phyloP scores from a whole-genome alignment of 78 protist genomes.

The Protostelium mycophagum region DNA sequence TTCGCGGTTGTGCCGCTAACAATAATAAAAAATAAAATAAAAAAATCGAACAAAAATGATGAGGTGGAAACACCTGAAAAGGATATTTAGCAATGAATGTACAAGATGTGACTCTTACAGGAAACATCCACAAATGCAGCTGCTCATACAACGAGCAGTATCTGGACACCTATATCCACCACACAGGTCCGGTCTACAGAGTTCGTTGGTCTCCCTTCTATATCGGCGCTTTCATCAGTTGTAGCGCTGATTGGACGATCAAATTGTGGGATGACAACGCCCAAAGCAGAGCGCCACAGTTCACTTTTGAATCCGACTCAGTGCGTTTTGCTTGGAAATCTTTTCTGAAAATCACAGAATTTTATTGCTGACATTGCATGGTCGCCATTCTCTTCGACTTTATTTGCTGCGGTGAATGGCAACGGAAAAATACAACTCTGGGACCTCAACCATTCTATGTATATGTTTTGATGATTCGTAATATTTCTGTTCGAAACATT shows the following conservation, averaged over 20 bases:
- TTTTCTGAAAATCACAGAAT: neutral
- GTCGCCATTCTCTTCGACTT: neutral
- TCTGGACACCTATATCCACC: constrained; percentile 47
- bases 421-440: neutral
- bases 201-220: constrained; percentile 58
- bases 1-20: no score
- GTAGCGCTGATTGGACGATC: constrained; percentile 7
- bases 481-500: neutral
- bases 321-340: neutral
- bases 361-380: neutral
- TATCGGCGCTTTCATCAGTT: neutral
- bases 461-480: neutral
- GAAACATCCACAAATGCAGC: constrained; percentile 65
- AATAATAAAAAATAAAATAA: no score
- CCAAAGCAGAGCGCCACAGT: neutral
- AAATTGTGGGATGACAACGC: constrained; percentile 1
- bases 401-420: neutral
- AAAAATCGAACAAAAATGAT: no score
- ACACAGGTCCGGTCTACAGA: constrained; percentile 63
- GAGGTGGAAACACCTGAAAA: no score
- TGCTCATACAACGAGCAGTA: constrained; percentile 66
- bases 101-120: neutral
- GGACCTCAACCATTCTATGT: neutral
- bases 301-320: neutral
- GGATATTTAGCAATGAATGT: neutral